phyloP scores from a whole-genome alignment of 2,329 filamentous ascomycete genomes.

The Chaetomiaceae sp. region DNA sequence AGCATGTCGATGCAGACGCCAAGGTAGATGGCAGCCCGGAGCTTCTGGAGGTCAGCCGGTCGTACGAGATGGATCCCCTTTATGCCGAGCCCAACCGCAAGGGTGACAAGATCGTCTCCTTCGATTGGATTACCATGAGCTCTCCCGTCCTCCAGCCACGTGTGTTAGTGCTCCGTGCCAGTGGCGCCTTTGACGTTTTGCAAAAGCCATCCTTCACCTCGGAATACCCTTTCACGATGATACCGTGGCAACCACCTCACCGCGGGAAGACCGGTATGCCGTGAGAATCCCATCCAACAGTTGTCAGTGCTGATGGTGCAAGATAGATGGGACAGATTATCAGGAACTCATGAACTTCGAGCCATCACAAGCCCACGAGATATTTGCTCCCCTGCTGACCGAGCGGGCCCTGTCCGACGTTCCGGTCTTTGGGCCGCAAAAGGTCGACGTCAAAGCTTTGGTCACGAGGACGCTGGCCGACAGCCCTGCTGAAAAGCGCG shows the following conservation, averaged over 20 bases:
- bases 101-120: conserved; percentile 60
- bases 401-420: conserved; percentile 51
- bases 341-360: conserved; percentile 57
- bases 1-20: conserved; percentile 42
- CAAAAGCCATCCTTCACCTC: conserved; percentile 57
- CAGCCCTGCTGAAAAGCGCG: conserved; percentile 27
- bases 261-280: conserved; percentile 50
- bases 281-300: not conserved
- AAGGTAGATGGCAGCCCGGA: conserved; percentile 49
- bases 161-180: conserved; percentile 56
- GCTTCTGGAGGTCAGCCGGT: conserved; percentile 55
- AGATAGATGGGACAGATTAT: conserved; percentile 46
- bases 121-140: conserved; percentile 61
- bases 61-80: conserved; percentile 58
- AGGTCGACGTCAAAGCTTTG: conserved; percentile 39
- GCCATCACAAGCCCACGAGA: conserved; percentile 45
- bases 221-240: conserved; percentile 55
- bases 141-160: conserved; percentile 53
- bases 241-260: conserved; percentile 58
- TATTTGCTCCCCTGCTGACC: conserved; percentile 52
- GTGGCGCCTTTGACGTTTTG: conserved; percentile 57
- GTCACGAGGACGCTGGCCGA: conserved; percentile 40
- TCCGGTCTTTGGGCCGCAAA: conserved; percentile 54
- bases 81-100: conserved; percentile 49
- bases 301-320: not conserved